Evolutionary conservation across 1,284 basidiomycete species (phyloP).

Genomic region (Irpex rosettiformis): DNA sequence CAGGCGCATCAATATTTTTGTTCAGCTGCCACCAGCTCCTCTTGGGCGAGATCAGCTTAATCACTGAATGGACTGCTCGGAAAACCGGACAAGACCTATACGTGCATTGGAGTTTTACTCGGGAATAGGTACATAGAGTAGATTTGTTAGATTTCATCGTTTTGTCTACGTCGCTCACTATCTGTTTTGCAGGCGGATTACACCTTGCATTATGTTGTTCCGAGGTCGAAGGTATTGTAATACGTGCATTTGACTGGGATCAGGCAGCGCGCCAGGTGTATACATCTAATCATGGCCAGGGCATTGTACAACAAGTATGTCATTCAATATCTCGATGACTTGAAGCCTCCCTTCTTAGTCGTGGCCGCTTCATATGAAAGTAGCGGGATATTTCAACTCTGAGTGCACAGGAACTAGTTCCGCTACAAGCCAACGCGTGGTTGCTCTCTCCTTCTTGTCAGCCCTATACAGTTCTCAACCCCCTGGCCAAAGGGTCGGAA

Average conservation of each 20-base stretch:
- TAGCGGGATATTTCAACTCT: conserved; percentile 65
- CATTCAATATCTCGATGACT: no score
- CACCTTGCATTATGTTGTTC: conserved; percentile 63
- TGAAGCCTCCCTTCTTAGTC: neutral
- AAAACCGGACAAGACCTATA: no score
- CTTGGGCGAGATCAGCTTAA: no score
- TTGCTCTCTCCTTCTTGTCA: conserved; percentile 77
- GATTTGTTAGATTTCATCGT: neutral
- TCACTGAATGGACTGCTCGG: no score
- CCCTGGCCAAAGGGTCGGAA: conserved; percentile 58
- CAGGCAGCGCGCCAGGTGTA: conserved; percentile 68
- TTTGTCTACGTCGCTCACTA: neutral
- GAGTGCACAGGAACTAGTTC: conserved; percentile 41
- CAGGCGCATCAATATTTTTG: neutral
- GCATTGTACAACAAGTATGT: conserved; percentile 48
- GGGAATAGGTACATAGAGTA: conserved; percentile 58
- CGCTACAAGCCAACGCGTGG: conserved; percentile 56
- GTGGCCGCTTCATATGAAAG: neutral
- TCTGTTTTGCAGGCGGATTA: conserved; percentile 52
- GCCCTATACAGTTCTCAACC: conserved; percentile 76
- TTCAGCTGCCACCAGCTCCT: no score
- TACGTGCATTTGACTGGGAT: conserved; percentile 76
- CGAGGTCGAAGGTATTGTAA: conserved; percentile 39
- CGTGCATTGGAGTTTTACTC: conserved; percentile 73
- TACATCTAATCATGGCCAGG: conserved; percentile 45